Conservation (phyloP, 2,329 filamentous ascomycete species). For the Neonectria coccinea region DNA sequence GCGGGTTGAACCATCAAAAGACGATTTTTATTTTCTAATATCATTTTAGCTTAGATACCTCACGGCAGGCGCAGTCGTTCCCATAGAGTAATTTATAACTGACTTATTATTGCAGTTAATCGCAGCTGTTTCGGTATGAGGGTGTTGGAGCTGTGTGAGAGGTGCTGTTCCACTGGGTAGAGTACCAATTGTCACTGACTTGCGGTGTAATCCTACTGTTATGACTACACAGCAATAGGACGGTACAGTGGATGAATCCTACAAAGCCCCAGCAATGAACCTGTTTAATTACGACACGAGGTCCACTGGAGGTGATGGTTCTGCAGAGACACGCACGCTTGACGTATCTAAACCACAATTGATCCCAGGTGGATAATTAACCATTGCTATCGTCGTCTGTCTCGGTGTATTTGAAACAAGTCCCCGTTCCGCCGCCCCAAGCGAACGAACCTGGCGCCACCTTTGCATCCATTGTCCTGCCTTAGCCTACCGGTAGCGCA, state of each 20-base stretch:
- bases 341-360: neutral
- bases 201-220: neutral
- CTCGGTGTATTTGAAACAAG: neutral
- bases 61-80: constrained; percentile 40
- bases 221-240: no score
- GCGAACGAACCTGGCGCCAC: constrained; percentile 1
- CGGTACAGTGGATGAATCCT: no score
- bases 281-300: neutral
- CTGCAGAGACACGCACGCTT: neutral
- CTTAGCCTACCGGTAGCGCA: neutral
- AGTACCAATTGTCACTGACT: neutral
- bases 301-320: neutral
- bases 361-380: neutral
- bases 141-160: neutral
- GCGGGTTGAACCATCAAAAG: constrained; percentile 20
- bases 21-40: constrained; percentile 21
- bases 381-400: neutral
- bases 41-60: constrained; percentile 31
- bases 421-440: neutral
- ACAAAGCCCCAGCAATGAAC: neutral
- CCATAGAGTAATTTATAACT: constrained; percentile 40
- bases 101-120: neutral
- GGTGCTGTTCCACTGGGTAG: no score
- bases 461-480: neutral
- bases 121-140: neutral